Base-by-base conservation (phyloP, 2,329 filamentous ascomycete genomes). In the Sporothrix brasiliensis region DNA sequence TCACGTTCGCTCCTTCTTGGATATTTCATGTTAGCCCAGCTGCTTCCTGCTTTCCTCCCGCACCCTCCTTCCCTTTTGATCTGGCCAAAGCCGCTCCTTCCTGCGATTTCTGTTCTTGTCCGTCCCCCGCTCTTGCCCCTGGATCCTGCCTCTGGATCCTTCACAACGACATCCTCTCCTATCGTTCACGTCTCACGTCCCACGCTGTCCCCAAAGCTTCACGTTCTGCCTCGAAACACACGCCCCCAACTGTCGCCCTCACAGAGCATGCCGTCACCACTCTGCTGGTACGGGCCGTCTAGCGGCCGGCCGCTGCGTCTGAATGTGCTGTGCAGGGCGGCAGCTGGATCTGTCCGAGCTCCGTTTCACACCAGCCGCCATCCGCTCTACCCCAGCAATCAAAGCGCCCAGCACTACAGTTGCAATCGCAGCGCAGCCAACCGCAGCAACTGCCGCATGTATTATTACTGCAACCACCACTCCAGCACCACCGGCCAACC, bases 231-330 rank as follows among this genome's bases (percentile, higher is more conserved):
- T 63, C 49, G 27, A 44, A 53, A 9, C 30, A 19, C 9, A 9
- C 21, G 47, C 39, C 10, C 21, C 54, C 69, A 70, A 61, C 65
- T 65, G n/a, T 44, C 65, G 27, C 34, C 44, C 9, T 47, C 24
- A n/a, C 44, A 65, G 44, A 65, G 44, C 61, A 65, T 65, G 61
- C 68, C 68, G 60, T 70, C 60, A 24, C 49, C 61, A 27, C 53
- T 72, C 27, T 69, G 72, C 68, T 71, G 71, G 73, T 67, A 69
- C 49, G 58, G 71, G 27, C 30, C 71, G n/a, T 47, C 56, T 47
- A 60, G 53, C 52, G 58, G 52, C n/a, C 63, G 61, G 21, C 52
- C 67, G 21, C 69, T 73, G 67, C 71, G 67, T 47, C 66, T 71
- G 14, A 13, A 52, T 24, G 30, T 63, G 11, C 60, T 47, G 24